These are phyloP conservation scores for Tetramitus jugosus DNA, from an alignment of 208 protist species.

Conservation along the genomic window DNA sequence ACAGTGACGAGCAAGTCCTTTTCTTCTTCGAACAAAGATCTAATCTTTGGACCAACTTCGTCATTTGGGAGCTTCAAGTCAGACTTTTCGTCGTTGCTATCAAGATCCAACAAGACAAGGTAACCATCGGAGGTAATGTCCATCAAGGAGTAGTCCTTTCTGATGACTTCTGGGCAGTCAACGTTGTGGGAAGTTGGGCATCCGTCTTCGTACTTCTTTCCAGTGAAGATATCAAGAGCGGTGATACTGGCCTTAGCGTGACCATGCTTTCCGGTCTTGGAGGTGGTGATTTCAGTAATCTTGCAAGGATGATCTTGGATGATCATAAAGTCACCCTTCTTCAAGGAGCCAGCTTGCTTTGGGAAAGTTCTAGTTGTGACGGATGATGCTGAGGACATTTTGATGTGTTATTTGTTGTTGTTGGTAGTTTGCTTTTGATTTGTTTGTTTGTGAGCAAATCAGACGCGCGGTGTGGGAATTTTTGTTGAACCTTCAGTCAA, in stretches of 20 bases:
- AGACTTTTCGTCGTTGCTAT: background rate
- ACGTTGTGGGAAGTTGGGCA: constrained; percentile 94
- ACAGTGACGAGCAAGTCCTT: constrained; percentile 86
- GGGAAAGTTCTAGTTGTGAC: too few species aligned
- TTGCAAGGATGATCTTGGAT: constrained; percentile 88
- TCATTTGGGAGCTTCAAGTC: background rate
- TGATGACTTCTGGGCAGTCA: constrained; percentile 84
- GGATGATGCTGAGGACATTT: too few species aligned
- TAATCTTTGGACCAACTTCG: background rate
- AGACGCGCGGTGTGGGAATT: too few species aligned
- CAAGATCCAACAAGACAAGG: constrained; percentile 68
- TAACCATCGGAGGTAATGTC: constrained; percentile 80
- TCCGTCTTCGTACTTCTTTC: constrained; percentile 95
- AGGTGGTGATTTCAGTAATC: constrained; percentile 93
- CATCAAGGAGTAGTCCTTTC: constrained; percentile 82
- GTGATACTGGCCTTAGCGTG: constrained; percentile 95
- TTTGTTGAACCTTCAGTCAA: too few species aligned
- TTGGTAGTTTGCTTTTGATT: too few species aligned
- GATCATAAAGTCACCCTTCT: constrained; percentile 73
- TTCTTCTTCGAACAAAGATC: constrained; percentile 45
- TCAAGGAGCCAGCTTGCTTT: constrained; percentile 60
- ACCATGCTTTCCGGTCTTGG: constrained; percentile 98
- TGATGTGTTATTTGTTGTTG: too few species aligned
- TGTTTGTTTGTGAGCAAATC: too few species aligned
- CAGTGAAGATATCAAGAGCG: constrained; percentile 95